Base-by-base conservation (phyloP, 2,329 filamentous ascomycete genomes). In the Colletotrichum paranaense region DNA sequence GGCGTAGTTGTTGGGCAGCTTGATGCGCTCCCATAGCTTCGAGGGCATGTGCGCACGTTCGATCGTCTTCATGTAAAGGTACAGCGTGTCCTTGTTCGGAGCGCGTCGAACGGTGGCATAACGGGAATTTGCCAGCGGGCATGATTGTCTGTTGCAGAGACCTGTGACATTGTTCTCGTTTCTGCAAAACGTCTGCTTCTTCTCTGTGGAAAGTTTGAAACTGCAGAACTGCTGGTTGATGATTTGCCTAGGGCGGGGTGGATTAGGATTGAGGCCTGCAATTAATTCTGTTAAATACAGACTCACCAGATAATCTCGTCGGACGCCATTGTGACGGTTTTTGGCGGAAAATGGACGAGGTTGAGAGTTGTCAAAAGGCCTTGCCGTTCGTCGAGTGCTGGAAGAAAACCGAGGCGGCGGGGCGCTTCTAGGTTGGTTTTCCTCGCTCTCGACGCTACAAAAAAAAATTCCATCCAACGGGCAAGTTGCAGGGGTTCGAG, bases 1-100 rank as follows among this genome's bases (percentile, higher is more conserved):
- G 75, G 92, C 91, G 84, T 98, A 98, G 87, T 98, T 98, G 78
- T 92, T 91, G 32, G 94, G 95, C 42, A 99, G 88, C 80, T 95
- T 94, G 81, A 98, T 95, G 77, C 93, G 92, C 85, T 98, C 95
- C 97, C 97, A 99, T 86, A 96, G 92, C 84, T 97, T 97, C 72
- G 91, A 92, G 1, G 96, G 97, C 84, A 96, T 90, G 83, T 95
- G 96, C 14, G 93, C 89, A 75, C 97, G 94, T 86, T 98, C 95
- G 77, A 95, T 91, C 5, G 95, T 97, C 87, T 98, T 98, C 89
- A 98, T 97, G 88, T 97, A 98, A 70, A 98, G 92, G 85, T 98
- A 98, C 75, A 98, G 89, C 9, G 91, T 91, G 75, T 94, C 93
- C 66, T 94, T 95, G 74, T 83, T 92, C 86, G 95, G 93, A 79